Evolutionary conservation across 768 basidiomycete genomes (phyloP).

Genomic region (Lactarius trivialis): DNA sequence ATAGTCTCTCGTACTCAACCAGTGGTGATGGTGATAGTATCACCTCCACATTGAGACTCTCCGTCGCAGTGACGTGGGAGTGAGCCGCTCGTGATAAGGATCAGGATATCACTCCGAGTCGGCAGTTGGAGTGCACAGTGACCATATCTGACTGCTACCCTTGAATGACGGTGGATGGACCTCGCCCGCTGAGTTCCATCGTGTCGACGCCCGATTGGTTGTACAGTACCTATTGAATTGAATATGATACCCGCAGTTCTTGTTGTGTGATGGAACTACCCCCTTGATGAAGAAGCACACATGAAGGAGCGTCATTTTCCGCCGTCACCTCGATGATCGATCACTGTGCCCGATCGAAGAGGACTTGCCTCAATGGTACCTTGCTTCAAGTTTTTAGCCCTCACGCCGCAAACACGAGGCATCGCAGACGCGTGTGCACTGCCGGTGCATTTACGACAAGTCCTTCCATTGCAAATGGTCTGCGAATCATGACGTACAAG

Average conservation of each 20-base stretch:
- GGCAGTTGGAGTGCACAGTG: conserved; percentile 44
- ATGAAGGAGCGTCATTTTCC: neutral
- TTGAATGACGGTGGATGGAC: no score
- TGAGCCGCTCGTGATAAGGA: conserved; percentile 42
- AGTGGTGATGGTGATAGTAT: neutral
- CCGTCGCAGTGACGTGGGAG: conserved; percentile 36
- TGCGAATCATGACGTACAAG: conserved; percentile 18
- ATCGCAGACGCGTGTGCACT: neutral
- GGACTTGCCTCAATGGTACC: conserved; percentile 15
- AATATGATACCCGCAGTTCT: neutral
- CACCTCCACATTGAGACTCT: neutral
- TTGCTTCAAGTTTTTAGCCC: conserved; percentile 8
- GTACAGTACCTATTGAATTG: no score
- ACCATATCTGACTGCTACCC: neutral
- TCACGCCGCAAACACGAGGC: conserved; percentile 8
- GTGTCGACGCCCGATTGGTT: neutral
- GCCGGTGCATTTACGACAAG: neutral
- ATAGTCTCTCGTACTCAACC: neutral
- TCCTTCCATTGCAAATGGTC: conserved; percentile 7
- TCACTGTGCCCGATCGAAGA: conserved; percentile 10
- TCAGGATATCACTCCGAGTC: no score
- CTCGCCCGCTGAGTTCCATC: no score
- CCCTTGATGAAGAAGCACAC: conserved; percentile 2
- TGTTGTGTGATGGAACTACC: neutral
- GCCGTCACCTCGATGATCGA: conserved; percentile 15